phyloP scores from a whole-genome alignment of 306 rosid species.

The Sicyos edulis region DNA sequence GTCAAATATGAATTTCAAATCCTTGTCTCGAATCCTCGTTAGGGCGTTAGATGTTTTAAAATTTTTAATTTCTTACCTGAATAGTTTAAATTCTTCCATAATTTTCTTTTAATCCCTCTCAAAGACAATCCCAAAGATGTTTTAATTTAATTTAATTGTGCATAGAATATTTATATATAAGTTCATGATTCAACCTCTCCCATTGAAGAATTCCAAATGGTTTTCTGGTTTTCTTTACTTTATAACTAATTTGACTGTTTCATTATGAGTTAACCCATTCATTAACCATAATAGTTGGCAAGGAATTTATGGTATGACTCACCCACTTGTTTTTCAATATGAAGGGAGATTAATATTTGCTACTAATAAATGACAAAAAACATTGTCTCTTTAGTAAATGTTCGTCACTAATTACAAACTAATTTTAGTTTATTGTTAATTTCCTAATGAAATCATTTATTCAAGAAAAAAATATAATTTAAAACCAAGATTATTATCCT shows the following conservation, averaged over 20 bases:
- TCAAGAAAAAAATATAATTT: neutral
- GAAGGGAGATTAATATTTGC: neutral
- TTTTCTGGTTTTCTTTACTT: neutral
- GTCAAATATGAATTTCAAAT: too few relatives aligned
- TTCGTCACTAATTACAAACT: too few relatives aligned
- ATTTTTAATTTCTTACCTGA: too few relatives aligned
- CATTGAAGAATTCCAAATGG: neutral
- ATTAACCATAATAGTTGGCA: neutral
- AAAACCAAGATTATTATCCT: neutral
- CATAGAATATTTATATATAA: too few relatives aligned
- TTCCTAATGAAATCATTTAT: neutral
- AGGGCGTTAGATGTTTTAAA: too few relatives aligned
- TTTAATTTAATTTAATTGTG: too few relatives aligned
- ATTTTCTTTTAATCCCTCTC: too few relatives aligned
- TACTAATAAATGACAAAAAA: neutral
- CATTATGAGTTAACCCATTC: neutral
- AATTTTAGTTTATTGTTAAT: too few relatives aligned
- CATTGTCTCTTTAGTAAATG: neutral
- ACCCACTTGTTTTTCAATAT: neutral
- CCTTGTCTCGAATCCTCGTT: too few relatives aligned
- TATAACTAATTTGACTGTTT: neutral
- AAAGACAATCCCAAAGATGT: too few relatives aligned
- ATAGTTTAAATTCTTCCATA: too few relatives aligned
- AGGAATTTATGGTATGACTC: neutral
- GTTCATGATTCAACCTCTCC: neutral